phyloP scores from a whole-genome alignment of 306 rosid genomes.

The Geum urbanum region DNA sequence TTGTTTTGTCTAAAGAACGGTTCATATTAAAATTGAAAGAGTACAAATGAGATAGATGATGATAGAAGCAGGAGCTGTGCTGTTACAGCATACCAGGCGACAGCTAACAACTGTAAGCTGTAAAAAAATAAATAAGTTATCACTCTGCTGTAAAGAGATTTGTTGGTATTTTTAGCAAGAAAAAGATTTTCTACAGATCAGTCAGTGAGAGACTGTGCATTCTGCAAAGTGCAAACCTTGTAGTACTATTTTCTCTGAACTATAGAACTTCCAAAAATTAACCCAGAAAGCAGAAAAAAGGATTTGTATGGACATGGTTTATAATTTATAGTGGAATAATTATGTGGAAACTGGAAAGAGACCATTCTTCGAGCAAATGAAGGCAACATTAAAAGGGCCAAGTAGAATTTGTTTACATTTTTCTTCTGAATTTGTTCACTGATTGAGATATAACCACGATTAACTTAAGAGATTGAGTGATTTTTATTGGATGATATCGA shows the following conservation, averaged over 20 bases:
- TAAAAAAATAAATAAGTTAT: not conserved
- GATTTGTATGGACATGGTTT: not conserved
- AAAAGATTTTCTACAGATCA: not conserved
- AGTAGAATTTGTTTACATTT: too few relatives aligned
- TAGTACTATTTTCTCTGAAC: not conserved
- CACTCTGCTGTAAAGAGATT: not conserved
- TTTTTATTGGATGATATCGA: not conserved
- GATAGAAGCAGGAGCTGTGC: not conserved
- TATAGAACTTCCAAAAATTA: not conserved
- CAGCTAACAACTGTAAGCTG: slow-evolving; percentile 1
- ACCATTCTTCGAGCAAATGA: not conserved
- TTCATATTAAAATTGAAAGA: too few relatives aligned
- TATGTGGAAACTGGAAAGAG: not conserved
- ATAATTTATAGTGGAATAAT: not conserved
- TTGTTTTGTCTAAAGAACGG: too few relatives aligned
- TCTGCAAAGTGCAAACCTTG: not conserved
- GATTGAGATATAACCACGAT: not conserved
- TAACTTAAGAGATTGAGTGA: slow-evolving; percentile 5
- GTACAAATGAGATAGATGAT: not conserved
- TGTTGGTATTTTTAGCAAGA: not conserved
- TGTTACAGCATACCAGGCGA: not conserved
- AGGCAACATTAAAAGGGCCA: not conserved
- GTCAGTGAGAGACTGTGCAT: not conserved
- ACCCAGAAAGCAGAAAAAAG: not conserved
- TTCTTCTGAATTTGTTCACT: too few relatives aligned